Evolutionary conservation across 768 basidiomycete genomes (phyloP).

Genomic region (Russula compacta): DNA sequence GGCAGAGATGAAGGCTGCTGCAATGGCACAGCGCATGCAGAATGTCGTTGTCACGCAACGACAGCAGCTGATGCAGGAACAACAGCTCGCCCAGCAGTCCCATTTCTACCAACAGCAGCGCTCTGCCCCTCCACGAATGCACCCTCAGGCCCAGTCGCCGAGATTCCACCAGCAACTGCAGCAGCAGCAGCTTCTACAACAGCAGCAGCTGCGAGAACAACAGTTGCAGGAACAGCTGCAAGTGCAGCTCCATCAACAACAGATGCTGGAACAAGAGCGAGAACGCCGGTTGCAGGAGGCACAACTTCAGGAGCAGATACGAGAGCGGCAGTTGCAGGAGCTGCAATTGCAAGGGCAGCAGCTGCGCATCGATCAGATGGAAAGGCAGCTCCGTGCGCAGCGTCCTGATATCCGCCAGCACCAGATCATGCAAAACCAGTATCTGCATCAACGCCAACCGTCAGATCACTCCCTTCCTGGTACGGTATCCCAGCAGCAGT

Average conservation of each 20-base stretch:
- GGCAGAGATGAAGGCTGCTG: conserved; percentile 66
- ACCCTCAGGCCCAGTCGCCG: conserved; percentile 67
- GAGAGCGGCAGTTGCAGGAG: conserved; percentile 30
- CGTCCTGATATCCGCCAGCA: conserved; percentile 21
- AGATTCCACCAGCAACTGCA: conserved; percentile 71
- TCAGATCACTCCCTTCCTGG: conserved; percentile 41
- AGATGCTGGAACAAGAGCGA: conserved; percentile 53
- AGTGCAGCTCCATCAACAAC: conserved; percentile 19
- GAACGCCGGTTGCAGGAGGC: conserved; percentile 57
- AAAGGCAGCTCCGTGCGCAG: conserved; percentile 18
- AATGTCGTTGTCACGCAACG: conserved; percentile 27
- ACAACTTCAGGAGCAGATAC: conserved; percentile 48
- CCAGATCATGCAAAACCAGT: conserved; percentile 23
- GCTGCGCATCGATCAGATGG: conserved; percentile 16
- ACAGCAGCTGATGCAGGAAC: conserved; percentile 29
- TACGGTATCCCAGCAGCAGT: conserved; percentile 37
- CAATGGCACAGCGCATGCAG: conserved; percentile 26
- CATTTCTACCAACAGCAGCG: conserved; percentile 34
- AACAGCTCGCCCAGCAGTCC: conserved; percentile 28
- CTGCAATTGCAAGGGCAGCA: conserved; percentile 24
- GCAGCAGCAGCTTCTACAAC: conserved; percentile 50
- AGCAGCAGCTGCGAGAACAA: conserved; percentile 58
- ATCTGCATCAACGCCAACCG: conserved; percentile 35
- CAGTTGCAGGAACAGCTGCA: conserved; percentile 28
- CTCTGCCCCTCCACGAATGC: conserved; percentile 68